phyloP scores from a whole-genome alignment of 2,329 filamentous ascomycete genomes.

The Ustulina deusta region DNA sequence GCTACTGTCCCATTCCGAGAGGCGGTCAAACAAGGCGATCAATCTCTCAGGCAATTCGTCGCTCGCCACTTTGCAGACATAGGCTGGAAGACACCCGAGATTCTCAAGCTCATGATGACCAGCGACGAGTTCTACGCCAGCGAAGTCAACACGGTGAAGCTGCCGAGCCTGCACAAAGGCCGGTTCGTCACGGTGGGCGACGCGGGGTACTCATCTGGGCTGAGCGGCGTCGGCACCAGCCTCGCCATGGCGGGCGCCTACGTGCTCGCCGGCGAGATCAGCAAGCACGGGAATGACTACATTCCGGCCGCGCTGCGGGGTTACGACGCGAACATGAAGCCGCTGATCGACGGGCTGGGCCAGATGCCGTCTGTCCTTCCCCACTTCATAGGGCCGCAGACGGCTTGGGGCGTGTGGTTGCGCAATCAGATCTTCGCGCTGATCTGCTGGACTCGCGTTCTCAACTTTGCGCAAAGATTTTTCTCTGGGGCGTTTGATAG shows the following conservation, averaged over 20 bases:
- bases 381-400: conserved; percentile 60
- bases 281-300: conserved; percentile 46
- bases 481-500: too few relatives aligned
- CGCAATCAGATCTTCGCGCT: conserved; percentile 58
- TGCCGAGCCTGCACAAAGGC: conserved; percentile 53
- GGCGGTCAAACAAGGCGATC: conserved; percentile 53
- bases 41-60: conserved; percentile 50
- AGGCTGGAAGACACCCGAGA: conserved; percentile 58
- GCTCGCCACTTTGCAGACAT: conserved; percentile 50
- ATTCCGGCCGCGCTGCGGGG: conserved; percentile 50
- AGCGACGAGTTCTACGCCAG: conserved; percentile 56
- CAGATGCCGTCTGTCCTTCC: conserved; percentile 51
- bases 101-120: conserved; percentile 54
- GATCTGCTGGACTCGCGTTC: conserved; percentile 53
- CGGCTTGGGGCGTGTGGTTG: conserved; percentile 58
- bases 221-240: conserved; percentile 57
- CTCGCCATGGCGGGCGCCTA: conserved; percentile 58
- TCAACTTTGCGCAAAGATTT: too few relatives aligned
- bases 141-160: conserved; percentile 55
- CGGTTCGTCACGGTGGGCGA: conserved; percentile 58
- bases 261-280: conserved; percentile 60
- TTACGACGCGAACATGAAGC: conserved; percentile 55
- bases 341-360: conserved; percentile 52
- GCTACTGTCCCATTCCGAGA: conserved; percentile 54
- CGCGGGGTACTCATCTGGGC: conserved; percentile 56